A percentile compares a stretch with the other conserved stretches of the same genome.
These are phyloP conservation scores for Geranium brycei DNA, from an alignment of 345 rosid species.

Conservation along the genomic window DNA sequence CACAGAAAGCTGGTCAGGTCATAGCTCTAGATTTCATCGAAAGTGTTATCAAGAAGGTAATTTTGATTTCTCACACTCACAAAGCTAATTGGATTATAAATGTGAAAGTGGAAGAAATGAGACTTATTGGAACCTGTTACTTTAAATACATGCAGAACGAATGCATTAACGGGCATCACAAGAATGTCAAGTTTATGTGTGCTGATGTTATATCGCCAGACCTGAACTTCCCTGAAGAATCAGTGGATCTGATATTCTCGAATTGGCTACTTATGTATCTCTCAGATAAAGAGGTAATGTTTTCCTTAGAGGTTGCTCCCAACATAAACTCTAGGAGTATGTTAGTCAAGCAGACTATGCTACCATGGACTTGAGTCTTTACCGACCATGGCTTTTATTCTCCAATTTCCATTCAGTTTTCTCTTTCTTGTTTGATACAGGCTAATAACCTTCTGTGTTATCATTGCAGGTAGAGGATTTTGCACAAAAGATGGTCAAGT, in stretches of 20 bases:
- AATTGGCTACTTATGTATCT: constrained; percentile 99
- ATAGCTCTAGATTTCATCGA: constrained; percentile 86
- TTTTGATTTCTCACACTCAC: background rate
- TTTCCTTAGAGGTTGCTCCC: background rate
- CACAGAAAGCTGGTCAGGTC: constrained; percentile 60
- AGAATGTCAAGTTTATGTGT: constrained; percentile 71
- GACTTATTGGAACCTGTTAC: background rate
- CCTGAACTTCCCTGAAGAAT: constrained; percentile 44
- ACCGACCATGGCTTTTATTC: background rate
- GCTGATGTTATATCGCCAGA: constrained; percentile 80
- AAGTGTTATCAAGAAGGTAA: constrained; percentile 70
- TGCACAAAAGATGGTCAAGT: constrained; percentile 63
- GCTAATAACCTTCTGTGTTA: background rate
- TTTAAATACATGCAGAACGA: constrained; percentile 37
- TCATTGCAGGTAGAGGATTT: constrained; percentile 53
- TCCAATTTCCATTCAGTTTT: background rate
- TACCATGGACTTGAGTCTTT: background rate
- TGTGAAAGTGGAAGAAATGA: background rate
- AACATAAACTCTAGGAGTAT: background rate
- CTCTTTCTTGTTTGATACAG: too few species aligned
- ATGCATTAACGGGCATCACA: constrained; percentile 55
- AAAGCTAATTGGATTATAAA: background rate
- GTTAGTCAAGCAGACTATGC: background rate
- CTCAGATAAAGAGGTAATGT: constrained; percentile 66
- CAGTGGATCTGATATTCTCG: constrained; percentile 75